Conservation (phyloP, 164 flowering plant species). For the Magnolia kwangsiensis region DNA sequence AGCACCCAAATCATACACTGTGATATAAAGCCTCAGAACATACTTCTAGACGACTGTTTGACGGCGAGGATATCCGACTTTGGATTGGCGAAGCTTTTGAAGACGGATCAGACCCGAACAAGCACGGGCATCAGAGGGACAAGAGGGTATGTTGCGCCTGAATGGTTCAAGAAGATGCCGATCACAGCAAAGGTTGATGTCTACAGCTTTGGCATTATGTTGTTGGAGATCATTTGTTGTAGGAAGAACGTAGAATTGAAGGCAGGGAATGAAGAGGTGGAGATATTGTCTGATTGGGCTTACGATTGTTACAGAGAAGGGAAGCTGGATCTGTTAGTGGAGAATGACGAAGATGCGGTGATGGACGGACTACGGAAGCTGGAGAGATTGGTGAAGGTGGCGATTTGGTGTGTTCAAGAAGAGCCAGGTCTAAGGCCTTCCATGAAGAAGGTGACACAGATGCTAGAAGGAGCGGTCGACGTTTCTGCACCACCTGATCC, state of each 20-base stretch:
- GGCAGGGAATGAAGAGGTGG: conserved; percentile 10
- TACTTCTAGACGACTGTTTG: conserved; percentile 19
- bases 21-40: conserved; percentile 26
- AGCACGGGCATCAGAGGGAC: conserved; percentile 25
- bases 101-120: conserved; percentile 16
- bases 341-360: conserved; percentile 20
- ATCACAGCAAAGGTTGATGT: conserved; percentile 30
- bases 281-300: conserved; percentile 19
- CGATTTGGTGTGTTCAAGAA: conserved; percentile 30
- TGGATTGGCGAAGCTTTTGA: conserved; percentile 29
- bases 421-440: conserved; percentile 20
- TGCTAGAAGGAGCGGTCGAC: conserved; percentile 23
- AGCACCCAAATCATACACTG: conserved; percentile 23
- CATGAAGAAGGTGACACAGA: conserved; percentile 23
- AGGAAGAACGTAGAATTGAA: conserved; percentile 12
- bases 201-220: conserved; percentile 25
- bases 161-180: conserved; percentile 23
- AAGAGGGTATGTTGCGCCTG: conserved; percentile 24
- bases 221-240: conserved; percentile 24
- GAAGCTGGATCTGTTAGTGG: conserved; percentile 11
- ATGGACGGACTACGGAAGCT: conserved; percentile 8
- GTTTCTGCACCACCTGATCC: conserved; percentile 20
- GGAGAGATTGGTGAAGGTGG: conserved; percentile 21
- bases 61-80: conserved; percentile 21
- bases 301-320: conserved; percentile 14